Evolutionary conservation across 495 filamentous ascomycete species (phyloP).

Genomic region (Amorphotheca resinae): DNA sequence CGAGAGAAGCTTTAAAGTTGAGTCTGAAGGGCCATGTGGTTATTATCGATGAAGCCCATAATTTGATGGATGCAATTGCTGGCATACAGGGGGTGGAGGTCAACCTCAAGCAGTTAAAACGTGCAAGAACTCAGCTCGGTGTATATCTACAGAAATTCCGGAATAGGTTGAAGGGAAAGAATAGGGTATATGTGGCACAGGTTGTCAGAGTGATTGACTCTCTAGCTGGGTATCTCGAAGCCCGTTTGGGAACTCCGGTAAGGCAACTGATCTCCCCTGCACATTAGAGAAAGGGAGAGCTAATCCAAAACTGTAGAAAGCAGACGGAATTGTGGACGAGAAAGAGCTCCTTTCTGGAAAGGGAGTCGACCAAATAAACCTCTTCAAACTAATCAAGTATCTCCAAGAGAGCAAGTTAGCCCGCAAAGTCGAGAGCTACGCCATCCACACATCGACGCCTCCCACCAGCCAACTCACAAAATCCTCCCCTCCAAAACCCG

Average conservation of each 20-base stretch:
- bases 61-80: constrained; percentile 89
- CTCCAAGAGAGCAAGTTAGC: constrained; percentile 88
- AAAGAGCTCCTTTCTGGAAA: constrained; percentile 67
- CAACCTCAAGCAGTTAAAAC: constrained; percentile 55
- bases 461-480: neutral
- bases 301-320: too few relatives aligned
- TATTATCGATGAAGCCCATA: constrained; percentile 95
- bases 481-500: constrained; percentile 1
- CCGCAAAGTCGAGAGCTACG: constrained; percentile 85
- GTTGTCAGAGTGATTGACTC: constrained; percentile 69
- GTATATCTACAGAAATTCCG: constrained; percentile 80
- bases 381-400: constrained; percentile 77
- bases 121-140: constrained; percentile 58
- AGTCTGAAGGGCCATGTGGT: constrained; percentile 80
- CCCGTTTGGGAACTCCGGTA: constrained; percentile 30
- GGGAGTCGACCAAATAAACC: constrained; percentile 88
- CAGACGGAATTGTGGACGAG: constrained; percentile 53
- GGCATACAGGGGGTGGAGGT: constrained; percentile 76
- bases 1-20: constrained; percentile 74
- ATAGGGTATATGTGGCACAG: constrained; percentile 83
- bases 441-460: constrained; percentile 8
- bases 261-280: too few relatives aligned
- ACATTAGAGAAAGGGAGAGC: too few relatives aligned
- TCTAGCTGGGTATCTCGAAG: constrained; percentile 52
- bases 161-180: constrained; percentile 81